Percentiles rank a stretch among this genome's conserved stretches.
These are phyloP conservation scores for Fusarium mangiferae DNA, from an alignment of 2,329 filamentous ascomycete species.

Conservation along the genomic window DNA sequence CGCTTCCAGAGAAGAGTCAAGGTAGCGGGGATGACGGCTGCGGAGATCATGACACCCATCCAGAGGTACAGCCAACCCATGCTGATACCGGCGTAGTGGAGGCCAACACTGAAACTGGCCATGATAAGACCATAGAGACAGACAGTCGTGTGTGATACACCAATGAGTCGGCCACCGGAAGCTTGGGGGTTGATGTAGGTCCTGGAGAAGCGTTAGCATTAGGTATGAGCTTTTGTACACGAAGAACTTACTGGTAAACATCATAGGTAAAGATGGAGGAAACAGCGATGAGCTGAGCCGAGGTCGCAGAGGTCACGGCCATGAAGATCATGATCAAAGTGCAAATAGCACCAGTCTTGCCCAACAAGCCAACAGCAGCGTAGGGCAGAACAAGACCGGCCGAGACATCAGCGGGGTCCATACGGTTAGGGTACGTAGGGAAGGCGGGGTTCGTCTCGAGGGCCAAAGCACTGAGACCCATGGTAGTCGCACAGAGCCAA, in stretches of 20 bases:
- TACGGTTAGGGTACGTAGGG: conserved; percentile 59
- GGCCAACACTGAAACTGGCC: conserved; percentile 79
- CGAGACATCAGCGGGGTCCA: conserved; percentile 69
- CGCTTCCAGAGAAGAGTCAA: conserved; percentile 83
- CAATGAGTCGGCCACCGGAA: conserved; percentile 79
- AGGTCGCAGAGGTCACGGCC: conserved; percentile 86
- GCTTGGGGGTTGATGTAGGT: conserved; percentile 75
- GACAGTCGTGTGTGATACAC: conserved; percentile 80
- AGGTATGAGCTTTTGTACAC: accelerated
- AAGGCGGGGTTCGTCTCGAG: conserved; percentile 65
- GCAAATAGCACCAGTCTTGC: conserved; percentile 39
- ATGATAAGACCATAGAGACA: conserved; percentile 78
- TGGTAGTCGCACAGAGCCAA: conserved; percentile 87
- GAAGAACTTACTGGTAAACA: conserved; percentile 16
- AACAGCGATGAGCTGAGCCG: conserved; percentile 85
- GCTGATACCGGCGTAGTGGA: conserved; percentile 78
- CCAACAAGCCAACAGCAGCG: conserved; percentile 84
- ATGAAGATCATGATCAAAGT: conserved; percentile 43
- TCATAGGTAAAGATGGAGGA: conserved; percentile 74
- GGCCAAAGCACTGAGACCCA: conserved; percentile 84
- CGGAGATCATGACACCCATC: conserved; percentile 91
- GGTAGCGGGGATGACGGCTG: conserved; percentile 84
- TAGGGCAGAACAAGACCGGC: conserved; percentile 88
- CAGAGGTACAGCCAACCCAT: conserved; percentile 92
- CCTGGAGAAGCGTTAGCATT: neutral